Conservation (phyloP, 495 filamentous ascomycete genomes). For the Cairneyella variabilis region DNA sequence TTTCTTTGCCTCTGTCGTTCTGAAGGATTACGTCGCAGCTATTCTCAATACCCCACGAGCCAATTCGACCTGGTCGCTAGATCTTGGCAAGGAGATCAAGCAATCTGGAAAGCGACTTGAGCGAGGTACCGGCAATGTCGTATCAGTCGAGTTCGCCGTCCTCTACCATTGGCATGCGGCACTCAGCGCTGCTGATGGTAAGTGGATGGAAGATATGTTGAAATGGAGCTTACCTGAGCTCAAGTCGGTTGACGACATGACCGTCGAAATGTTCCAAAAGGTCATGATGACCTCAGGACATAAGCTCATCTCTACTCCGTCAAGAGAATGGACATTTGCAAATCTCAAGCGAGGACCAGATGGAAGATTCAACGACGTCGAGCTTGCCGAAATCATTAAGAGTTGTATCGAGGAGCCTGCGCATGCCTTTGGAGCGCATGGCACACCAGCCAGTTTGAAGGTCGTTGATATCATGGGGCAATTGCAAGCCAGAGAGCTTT, state of each 20-base stretch:
- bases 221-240: constrained; percentile 30
- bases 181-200: constrained; percentile 66
- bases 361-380: constrained; percentile 62
- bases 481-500: constrained; percentile 62
- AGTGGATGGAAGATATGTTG: constrained; percentile 60
- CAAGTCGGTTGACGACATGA: constrained; percentile 47
- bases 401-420: constrained; percentile 65
- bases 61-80: constrained; percentile 76
- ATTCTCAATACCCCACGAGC: constrained; percentile 78
- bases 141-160: constrained; percentile 72
- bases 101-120: constrained; percentile 49
- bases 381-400: constrained; percentile 63
- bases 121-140: constrained; percentile 67
- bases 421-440: constrained; percentile 63
- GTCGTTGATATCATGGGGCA: constrained; percentile 82
- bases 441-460: constrained; percentile 69
- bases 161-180: constrained; percentile 78
- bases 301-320: constrained; percentile 51
- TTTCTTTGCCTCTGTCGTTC: constrained; percentile 80
- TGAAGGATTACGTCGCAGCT: constrained; percentile 78
- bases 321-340: constrained; percentile 59
- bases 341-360: constrained; percentile 55
- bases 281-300: constrained; percentile 50
- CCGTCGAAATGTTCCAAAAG: constrained; percentile 46
- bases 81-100: constrained; percentile 58